Evolutionary conservation across 305 asterid species (phyloP).

Genomic region (Caryopteris hybrid): DNA sequence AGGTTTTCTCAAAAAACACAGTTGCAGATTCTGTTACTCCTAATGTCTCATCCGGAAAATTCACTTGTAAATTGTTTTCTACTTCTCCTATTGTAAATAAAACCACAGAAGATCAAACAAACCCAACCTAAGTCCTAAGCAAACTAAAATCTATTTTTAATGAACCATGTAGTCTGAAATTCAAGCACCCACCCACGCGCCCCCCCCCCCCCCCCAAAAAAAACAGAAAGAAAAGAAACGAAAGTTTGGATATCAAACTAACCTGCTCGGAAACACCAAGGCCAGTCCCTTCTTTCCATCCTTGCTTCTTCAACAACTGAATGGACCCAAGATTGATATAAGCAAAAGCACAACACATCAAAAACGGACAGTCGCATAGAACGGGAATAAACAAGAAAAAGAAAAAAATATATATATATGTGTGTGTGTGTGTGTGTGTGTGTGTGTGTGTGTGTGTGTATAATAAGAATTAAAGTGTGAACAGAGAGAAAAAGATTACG

Average conservation of each 20-base stretch:
- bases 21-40: background rate
- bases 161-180: background rate
- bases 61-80: background rate
- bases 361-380: background rate
- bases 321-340: constrained; percentile 3
- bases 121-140: background rate
- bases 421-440: too few relatives aligned
- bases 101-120: background rate
- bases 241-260: background rate
- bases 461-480: background rate
- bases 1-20: background rate
- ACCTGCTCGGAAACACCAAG: constrained; percentile 90
- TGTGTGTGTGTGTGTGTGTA: too few relatives aligned
- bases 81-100: background rate
- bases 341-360: background rate
- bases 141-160: background rate
- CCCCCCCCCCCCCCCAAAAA: too few relatives aligned
- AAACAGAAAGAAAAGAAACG: too few relatives aligned
- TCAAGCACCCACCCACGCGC: too few relatives aligned
- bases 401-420: background rate
- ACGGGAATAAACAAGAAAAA: background rate
- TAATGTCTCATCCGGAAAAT: background rate
- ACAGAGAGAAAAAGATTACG: background rate
- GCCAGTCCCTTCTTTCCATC: constrained; percentile 97
- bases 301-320: constrained; percentile 92